phyloP scores from a whole-genome alignment of 2,329 filamentous ascomycete genomes.

The Camillea tinctor region DNA sequence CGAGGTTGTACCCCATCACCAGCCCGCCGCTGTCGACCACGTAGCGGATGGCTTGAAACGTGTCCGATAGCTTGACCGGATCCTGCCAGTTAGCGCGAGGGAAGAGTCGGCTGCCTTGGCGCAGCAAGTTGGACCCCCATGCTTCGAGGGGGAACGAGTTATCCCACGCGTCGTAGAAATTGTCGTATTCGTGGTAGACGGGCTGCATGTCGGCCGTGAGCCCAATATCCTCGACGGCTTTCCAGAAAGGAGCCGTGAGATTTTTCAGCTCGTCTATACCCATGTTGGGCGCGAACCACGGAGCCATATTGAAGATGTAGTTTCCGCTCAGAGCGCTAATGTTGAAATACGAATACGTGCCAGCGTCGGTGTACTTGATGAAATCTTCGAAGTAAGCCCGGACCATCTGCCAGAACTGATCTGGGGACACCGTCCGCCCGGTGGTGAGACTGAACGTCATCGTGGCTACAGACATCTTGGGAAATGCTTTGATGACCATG shows the following conservation, averaged over 20 bases:
- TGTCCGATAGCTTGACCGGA: slow-evolving; percentile 32
- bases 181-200: slow-evolving; percentile 40
- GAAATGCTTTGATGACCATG: slow-evolving; percentile 36
- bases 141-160: slow-evolving; percentile 27
- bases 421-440: slow-evolving; percentile 26
- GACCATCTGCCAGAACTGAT: slow-evolving; percentile 32
- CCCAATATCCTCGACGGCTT: slow-evolving; percentile 14
- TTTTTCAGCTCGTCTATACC: slow-evolving; percentile 22
- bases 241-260: slow-evolving; percentile 33
- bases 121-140: slow-evolving; percentile 31
- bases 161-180: slow-evolving; percentile 34
- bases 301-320: slow-evolving; percentile 29
- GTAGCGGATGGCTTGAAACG: slow-evolving; percentile 34
- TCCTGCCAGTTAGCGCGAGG: slow-evolving; percentile 39
- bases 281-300: slow-evolving; percentile 34
- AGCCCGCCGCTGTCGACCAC: slow-evolving; percentile 33
- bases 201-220: slow-evolving; percentile 35
- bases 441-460: slow-evolving; percentile 27
- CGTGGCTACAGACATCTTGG: slow-evolving; percentile 33
- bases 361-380: slow-evolving; percentile 33
- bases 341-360: slow-evolving; percentile 35
- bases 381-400: slow-evolving; percentile 32
- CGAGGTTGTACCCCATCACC: slow-evolving; percentile 30
- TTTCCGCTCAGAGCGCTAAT: slow-evolving; percentile 21
- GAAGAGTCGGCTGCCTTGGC: slow-evolving; percentile 40